Evolutionary conservation across 805 yeast species (phyloP).

Genomic region (Kodamaea neixiangensis): DNA sequence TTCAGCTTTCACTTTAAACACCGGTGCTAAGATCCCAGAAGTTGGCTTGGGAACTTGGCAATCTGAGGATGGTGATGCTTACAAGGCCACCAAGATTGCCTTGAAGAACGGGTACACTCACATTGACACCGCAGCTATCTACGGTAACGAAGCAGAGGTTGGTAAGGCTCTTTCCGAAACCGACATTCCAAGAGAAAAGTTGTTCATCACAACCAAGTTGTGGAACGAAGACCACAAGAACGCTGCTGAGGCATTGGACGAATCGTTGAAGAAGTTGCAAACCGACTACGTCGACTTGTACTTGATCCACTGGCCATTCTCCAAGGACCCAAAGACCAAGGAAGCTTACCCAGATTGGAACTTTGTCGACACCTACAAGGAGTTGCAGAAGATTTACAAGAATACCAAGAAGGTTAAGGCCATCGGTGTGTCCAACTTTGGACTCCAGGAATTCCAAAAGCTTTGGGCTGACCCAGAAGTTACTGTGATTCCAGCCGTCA

Average conservation of each 20-base stretch:
- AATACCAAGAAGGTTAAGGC: constrained; percentile 57
- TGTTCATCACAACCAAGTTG: constrained; percentile 73
- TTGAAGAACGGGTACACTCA: constrained; percentile 70
- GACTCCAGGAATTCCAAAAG: constrained; percentile 51
- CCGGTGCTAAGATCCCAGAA: constrained; percentile 63
- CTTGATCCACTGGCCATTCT: constrained; percentile 82
- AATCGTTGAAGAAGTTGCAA: constrained; percentile 61
- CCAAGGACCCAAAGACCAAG: constrained; percentile 46
- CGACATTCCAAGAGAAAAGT: constrained; percentile 62
- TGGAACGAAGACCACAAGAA: constrained; percentile 56
- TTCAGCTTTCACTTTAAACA: constrained; percentile 49
- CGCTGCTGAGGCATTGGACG: constrained; percentile 55
- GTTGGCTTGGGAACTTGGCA: constrained; percentile 78
- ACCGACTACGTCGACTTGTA: constrained; percentile 78
- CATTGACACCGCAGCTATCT: constrained; percentile 74
- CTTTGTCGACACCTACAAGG: constrained; percentile 61
- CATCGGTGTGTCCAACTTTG: constrained; percentile 78
- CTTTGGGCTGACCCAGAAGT: constrained; percentile 51
- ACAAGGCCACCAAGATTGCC: constrained; percentile 60
- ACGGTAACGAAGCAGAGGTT: constrained; percentile 65
- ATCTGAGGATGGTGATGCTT: constrained; percentile 53
- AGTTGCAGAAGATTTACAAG: constrained; percentile 56
- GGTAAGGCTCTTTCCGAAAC: constrained; percentile 56
- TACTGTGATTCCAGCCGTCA: constrained; percentile 61
- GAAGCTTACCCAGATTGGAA: constrained; percentile 32